Base-by-base conservation (phyloP, 176 grass and related monocot species). In the Ananas comosus region DNA sequence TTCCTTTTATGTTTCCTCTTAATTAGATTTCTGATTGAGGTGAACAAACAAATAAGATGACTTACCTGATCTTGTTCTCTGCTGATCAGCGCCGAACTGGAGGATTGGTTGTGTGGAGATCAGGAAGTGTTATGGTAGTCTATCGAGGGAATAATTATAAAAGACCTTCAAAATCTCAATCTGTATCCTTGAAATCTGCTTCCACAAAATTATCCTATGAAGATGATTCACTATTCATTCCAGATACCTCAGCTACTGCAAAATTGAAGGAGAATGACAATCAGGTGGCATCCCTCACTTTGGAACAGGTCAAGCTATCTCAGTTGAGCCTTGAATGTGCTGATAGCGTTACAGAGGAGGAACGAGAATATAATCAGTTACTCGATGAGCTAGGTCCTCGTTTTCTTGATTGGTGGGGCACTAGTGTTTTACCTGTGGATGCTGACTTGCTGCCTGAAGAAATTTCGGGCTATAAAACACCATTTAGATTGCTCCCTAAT, bases 71-170 rank as follows among this genome's bases (percentile, higher is more conserved):
- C 65, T 16, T 66, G 11, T 53, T 54, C 28, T 50, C 6, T 63
- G 57, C 71, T 84, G 69, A 80, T 75, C 86, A 97, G 94, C 71
- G 84, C 2, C 82, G 94, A 1, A 97, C 94, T 69, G 84, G 93
- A 54, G 93, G 93, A 9, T 69, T 92, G 50, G 85, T 97, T 71
- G 85, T 97, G 66, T 97, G 94, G 94, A 90, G 94, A 70, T 87
- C 94, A 21, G 89, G 89, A 65, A 92, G 94, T 85, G 86, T 90
- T 11, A 97, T 97, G 94, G 89, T 97, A 70, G 89, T 92, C 54
- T 92, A 92, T 64, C 82, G 86, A 13, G 86, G 89, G 49, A 74
- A 69, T 67, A 89, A 90, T 72, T 97, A 92, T 72, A 90, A 87
- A 22, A 80, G 78, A 48, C 80, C 86, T 78, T 68, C 83, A 12